Evolutionary conservation across 805 yeast species (phyloP).

Genomic region (Clavispora carvajalis): DNA sequence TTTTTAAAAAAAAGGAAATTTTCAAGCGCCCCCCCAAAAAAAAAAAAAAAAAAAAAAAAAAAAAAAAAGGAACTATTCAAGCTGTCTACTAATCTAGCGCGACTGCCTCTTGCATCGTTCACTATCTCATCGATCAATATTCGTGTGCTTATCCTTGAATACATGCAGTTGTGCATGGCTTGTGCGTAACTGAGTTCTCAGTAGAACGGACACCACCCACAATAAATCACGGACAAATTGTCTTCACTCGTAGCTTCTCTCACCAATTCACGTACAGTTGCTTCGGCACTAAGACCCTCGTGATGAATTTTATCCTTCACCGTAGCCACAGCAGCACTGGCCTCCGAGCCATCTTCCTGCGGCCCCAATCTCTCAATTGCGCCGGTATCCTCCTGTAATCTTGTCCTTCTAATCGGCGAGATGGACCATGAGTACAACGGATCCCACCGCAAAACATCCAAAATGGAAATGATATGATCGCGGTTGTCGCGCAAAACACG

Average conservation of each 20-base stretch:
- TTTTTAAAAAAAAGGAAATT: not conserved
- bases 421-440: conserved; percentile 90
- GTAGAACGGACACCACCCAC: conserved; percentile 83
- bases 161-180: too few species aligned
- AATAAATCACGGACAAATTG: conserved; percentile 68
- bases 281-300: conserved; percentile 71
- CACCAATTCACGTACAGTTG: conserved; percentile 75
- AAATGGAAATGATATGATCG: conserved; percentile 69
- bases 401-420: conserved; percentile 63
- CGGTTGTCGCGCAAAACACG: conserved; percentile 58
- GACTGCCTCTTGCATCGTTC: too few species aligned
- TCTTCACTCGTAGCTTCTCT: conserved; percentile 65
- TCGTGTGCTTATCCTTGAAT: too few species aligned
- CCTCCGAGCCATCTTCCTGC: conserved; percentile 56
- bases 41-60: too few species aligned
- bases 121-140: too few species aligned
- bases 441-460: conserved; percentile 86
- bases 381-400: conserved; percentile 41
- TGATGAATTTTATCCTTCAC: conserved; percentile 68
- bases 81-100: too few species aligned
- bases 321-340: conserved; percentile 67
- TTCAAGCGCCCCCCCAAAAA: too few species aligned
- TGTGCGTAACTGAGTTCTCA: too few species aligned
- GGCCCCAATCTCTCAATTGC: conserved; percentile 15
- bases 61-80: too few species aligned